A percentile compares a stretch with the other conserved stretches of the same genome.
These are phyloP conservation scores for Endocarpon pusillum DNA, from an alignment of 495 filamentous ascomycete species.

Conservation along the genomic window DNA sequence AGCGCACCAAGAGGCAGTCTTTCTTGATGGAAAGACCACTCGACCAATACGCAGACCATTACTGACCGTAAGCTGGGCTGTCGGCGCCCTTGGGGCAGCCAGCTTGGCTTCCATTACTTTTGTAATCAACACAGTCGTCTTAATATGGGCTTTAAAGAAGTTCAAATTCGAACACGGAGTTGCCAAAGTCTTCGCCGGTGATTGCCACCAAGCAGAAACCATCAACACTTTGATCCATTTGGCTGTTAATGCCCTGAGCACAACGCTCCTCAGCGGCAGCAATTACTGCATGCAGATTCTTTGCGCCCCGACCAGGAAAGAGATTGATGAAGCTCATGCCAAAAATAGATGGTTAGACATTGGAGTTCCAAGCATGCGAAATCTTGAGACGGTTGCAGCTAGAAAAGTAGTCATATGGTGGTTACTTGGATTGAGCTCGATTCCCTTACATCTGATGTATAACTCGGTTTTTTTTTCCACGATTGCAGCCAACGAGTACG, in stretches of 20 bases:
- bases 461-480: constrained; percentile 26
- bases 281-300: constrained; percentile 29
- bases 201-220: not conserved
- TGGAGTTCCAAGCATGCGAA: constrained; percentile 31
- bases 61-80: too few species aligned
- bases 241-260: constrained; percentile 19
- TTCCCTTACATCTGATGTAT: constrained; percentile 8
- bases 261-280: constrained; percentile 19
- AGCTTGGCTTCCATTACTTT: too few species aligned
- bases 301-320: constrained; percentile 31
- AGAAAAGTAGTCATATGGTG: constrained; percentile 20
- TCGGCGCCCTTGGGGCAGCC: too few species aligned
- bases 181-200: not conserved
- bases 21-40: too few species aligned
- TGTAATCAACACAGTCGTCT: too few species aligned
- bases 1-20: too few species aligned
- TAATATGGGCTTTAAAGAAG: too few species aligned
- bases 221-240: constrained; percentile 8
- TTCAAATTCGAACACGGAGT: not conserved
- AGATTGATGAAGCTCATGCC: constrained; percentile 30
- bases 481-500: constrained; percentile 20
- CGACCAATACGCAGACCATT: too few species aligned
- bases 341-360: constrained; percentile 34
- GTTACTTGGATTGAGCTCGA: constrained; percentile 9
- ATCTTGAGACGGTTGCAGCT: constrained; percentile 23